phyloP scores from a whole-genome alignment of 2,329 filamentous ascomycete genomes.

The Alternaria incomplexa region DNA sequence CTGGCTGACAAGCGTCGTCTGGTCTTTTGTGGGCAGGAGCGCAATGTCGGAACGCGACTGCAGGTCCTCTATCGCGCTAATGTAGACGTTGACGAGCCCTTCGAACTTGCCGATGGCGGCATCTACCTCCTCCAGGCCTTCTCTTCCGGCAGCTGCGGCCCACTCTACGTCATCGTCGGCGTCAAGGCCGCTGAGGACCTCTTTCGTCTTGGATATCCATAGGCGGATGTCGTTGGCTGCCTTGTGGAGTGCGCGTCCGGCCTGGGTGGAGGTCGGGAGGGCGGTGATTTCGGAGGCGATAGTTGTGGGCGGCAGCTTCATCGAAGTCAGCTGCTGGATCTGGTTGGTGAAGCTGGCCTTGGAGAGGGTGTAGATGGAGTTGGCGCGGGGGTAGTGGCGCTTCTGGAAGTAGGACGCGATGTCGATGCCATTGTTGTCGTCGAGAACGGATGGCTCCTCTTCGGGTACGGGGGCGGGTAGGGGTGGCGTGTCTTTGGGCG shows the following conservation, averaged over 20 bases:
- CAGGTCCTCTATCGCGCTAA: constrained; percentile 90
- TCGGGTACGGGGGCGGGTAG: constrained; percentile 45
- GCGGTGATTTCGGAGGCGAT: constrained; percentile 83
- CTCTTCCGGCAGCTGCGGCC: constrained; percentile 85
- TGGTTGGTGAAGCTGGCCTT: constrained; percentile 92
- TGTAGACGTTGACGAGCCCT: constrained; percentile 87
- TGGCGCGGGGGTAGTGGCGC: constrained; percentile 64
- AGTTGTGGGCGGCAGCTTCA: constrained; percentile 85
- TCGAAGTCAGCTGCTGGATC: constrained; percentile 86
- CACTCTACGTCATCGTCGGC: constrained; percentile 98
- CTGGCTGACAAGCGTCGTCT: constrained; percentile 78
- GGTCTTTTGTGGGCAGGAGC: constrained; percentile 71
- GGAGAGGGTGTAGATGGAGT: constrained; percentile 92
- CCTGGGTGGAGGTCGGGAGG: constrained; percentile 84
- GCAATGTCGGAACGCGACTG: constrained; percentile 79
- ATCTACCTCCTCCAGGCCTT: constrained; percentile 74
- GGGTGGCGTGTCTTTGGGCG: constrained; percentile 12
- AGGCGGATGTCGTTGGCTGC: constrained; percentile 90
- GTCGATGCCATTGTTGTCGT: constrained; percentile 52
- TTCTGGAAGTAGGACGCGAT: constrained; percentile 70
- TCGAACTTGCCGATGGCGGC: constrained; percentile 83
- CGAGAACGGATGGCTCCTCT: constrained; percentile 41
- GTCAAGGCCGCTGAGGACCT: constrained; percentile 86
- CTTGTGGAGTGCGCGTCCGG: constrained; percentile 80
- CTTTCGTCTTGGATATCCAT: constrained; percentile 92